phyloP scores from a whole-genome alignment of 257 asterid species.

The Solanum paucissectum region DNA sequence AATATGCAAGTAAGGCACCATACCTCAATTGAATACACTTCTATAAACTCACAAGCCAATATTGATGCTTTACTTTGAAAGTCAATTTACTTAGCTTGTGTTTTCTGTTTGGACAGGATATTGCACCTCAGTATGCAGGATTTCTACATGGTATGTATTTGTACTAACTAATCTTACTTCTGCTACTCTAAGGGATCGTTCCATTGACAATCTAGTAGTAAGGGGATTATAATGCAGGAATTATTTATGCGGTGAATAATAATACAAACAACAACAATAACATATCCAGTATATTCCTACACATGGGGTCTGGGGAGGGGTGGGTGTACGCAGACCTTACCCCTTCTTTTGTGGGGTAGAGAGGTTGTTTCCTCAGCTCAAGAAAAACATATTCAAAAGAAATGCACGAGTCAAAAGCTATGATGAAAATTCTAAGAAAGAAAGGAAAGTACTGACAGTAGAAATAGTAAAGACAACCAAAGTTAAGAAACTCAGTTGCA shows the following conservation, averaged over 20 bases:
- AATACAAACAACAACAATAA: neutral
- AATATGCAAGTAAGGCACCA: constrained; percentile 78
- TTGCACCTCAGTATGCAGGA: constrained; percentile 89
- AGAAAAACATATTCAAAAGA: neutral
- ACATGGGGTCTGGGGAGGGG: neutral
- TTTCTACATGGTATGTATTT: constrained; percentile 58
- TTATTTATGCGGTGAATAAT: neutral
- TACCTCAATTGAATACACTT: neutral
- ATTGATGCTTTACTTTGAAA: neutral
- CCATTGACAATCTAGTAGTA: neutral
- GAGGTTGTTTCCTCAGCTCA: neutral
- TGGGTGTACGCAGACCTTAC: neutral
- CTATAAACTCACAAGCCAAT: neutral
- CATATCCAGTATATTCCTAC: neutral
- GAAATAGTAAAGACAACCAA: neutral
- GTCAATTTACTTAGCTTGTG: neutral
- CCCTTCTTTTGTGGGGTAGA: neutral
- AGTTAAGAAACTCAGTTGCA: neutral
- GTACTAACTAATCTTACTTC: neutral
- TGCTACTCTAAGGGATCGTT: neutral
- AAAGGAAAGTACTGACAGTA: neutral
- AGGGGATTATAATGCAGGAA: neutral
- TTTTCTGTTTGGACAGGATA: constrained; percentile 48
- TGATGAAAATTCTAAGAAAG: neutral
- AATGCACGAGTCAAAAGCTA: neutral